Evolutionary conservation across 371 early-diverging fungal species (phyloP).

Genomic region (Mucor lusitanicus): DNA sequence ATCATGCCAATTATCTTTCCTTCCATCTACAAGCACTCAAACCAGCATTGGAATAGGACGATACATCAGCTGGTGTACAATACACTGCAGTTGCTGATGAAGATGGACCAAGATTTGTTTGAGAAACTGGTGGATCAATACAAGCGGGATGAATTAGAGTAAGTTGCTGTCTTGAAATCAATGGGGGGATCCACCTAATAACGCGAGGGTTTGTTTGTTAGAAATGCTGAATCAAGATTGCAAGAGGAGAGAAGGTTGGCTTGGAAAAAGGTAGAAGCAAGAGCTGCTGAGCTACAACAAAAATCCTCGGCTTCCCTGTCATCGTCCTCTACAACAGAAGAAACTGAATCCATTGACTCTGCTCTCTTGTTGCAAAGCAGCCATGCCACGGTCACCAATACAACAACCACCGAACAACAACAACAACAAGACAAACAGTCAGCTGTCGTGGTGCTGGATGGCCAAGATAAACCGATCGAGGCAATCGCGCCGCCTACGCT

Average conservation of each 20-base stretch:
- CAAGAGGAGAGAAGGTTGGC: conserved; percentile 2
- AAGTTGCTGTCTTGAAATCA: too few relatives aligned
- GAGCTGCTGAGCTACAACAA: conserved; percentile 2
- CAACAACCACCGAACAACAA: too few relatives aligned
- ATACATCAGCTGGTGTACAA: conserved; percentile 95
- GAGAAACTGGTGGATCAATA: conserved; percentile 85
- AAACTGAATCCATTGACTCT: background rate
- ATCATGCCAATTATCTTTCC: conserved; percentile 95
- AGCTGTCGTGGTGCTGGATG: background rate
- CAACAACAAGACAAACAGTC: too few relatives aligned
- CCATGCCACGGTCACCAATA: too few relatives aligned
- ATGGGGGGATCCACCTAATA: too few relatives aligned
- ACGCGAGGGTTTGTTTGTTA: background rate
- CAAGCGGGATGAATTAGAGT: conserved; percentile 51
- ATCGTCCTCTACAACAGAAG: background rate
- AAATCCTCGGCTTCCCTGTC: background rate
- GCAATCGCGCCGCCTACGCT: background rate
- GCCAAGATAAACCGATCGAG: background rate
- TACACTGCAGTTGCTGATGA: conserved; percentile 91
- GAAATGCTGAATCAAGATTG: background rate
- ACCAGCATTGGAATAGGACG: conserved; percentile 96
- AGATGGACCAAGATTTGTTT: conserved; percentile 87
- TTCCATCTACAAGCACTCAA: conserved; percentile 87
- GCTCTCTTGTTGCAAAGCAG: background rate
- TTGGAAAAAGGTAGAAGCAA: conserved; percentile 11